Evolutionary conservation across 2,329 filamentous ascomycete species (phyloP).

Genomic region (Pseudofabraea citricarpa): DNA sequence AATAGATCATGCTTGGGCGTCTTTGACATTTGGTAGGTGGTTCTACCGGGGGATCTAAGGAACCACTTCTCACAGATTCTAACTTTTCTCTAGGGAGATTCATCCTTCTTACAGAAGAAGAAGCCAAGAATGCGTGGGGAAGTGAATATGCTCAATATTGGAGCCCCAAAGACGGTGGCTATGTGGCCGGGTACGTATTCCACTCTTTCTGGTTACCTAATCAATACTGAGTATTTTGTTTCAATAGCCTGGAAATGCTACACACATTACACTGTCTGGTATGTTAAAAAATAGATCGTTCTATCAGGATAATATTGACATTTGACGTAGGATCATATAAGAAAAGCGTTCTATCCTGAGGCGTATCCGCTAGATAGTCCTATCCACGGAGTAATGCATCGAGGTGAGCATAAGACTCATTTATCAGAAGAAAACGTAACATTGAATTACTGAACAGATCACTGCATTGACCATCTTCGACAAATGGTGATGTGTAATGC

Average conservation of each 20-base stretch:
- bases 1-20: neutral
- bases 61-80: neutral
- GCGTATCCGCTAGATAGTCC: neutral
- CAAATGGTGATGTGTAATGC: neutral
- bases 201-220: too few relatives aligned
- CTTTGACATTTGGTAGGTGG: neutral
- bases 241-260: neutral
- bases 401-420: neutral
- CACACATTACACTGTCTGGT: constrained; percentile 3
- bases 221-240: neutral
- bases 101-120: constrained; percentile 1
- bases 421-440: neutral
- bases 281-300: too few relatives aligned
- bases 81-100: neutral
- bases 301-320: too few relatives aligned
- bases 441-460: neutral
- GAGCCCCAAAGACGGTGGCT: neutral
- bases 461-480: constrained; percentile 1
- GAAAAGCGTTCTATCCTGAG: neutral
- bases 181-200: constrained; percentile 1
- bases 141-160: neutral
- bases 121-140: constrained; percentile 1
- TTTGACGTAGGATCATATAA: neutral
- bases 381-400: neutral
- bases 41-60: too few relatives aligned